Evolutionary conservation across 345 rosid genomes (phyloP), one percentile per base, ranked within the genome.

Genomic region (Lepidium didymum): DNA sequence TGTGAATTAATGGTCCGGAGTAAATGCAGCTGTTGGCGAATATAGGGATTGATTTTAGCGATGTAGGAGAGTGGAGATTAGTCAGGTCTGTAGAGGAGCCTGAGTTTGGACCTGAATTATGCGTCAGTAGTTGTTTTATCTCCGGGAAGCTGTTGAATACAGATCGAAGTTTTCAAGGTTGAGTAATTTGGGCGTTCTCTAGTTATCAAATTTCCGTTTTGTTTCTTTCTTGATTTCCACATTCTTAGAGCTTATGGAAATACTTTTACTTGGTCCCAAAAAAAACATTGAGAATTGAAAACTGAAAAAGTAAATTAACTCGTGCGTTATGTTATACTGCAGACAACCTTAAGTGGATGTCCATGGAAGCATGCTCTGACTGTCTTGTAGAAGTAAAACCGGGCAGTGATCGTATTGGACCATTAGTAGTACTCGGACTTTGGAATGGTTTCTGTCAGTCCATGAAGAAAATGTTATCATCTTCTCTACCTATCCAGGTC

Each of bases 101-200:
- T 23, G 95, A 81, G 67, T 92, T 90, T 63, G 98, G 96, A 63
- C 96, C 91, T 13, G 91, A 78, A 14, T 68, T 76, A 12, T 84
- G 74, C 3, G 55, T 82, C 77, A 77, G 67, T 66, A 83, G 83
- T 4, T 79, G 84, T 62, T 92, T 81, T 45, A 10, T 92, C 59
- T 46, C 70, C 67, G 96, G 88, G 12, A 78, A 72, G 69, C 70
- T 86, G 42, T 54, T 70, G 33, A 40, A 62, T 42, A 69, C 64
- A 62, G 54, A 61, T 70, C 45, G 4, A 23, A 41, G 1, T 44
- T 78, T 78, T 29, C 77, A 77, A 84, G 96, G 96, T 89, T 73
- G 8, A 35, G n/a, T 14, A 35, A n/a, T 14, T 18, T 34, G 60
- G n/a, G 14, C 5, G 7, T 34, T 63, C 29, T 19, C 31, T 62